phyloP scores from a whole-genome alignment of 805 yeast species.

The Komagataella kurtzmanii region DNA sequence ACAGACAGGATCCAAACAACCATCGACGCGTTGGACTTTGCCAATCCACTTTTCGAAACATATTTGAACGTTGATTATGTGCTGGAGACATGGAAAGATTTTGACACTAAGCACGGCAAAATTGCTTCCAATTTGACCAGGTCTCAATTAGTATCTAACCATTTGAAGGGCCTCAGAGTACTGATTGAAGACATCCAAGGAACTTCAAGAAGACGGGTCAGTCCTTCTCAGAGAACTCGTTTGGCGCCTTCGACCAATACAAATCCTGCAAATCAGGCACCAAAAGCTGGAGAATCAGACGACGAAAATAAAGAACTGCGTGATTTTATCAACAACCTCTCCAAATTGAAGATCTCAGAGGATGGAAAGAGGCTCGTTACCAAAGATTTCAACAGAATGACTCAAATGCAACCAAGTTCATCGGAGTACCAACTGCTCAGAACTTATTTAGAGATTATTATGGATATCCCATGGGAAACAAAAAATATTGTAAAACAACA shows the following conservation, averaged over 20 bases:
- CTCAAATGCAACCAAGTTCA: constrained; percentile 39
- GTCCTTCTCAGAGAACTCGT: neutral
- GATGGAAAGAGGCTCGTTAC: constrained; percentile 26
- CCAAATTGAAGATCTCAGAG: constrained; percentile 18
- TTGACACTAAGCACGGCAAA: constrained; percentile 11
- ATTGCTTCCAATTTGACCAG: constrained; percentile 10
- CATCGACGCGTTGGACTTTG: constrained; percentile 9
- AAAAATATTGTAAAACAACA: constrained; percentile 16
- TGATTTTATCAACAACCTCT: constrained; percentile 18
- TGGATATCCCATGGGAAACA: constrained; percentile 49
- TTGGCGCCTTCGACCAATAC: constrained; percentile 1
- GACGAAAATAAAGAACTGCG: constrained; percentile 20
- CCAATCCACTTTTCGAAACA: constrained; percentile 12
- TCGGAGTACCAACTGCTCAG: constrained; percentile 53
- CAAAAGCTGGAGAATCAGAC: constrained; percentile 22
- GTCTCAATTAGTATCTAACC: constrained; percentile 15
- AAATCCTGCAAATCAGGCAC: constrained; percentile 6
- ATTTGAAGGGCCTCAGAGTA: constrained; percentile 13
- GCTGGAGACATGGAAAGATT: constrained; percentile 14
- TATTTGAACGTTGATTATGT: constrained; percentile 12
- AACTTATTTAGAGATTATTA: constrained; percentile 49
- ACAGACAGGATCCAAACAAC: constrained; percentile 6
- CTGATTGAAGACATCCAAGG: constrained; percentile 11
- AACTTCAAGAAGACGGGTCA: neutral
- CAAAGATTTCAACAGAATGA: constrained; percentile 43